Base-by-base conservation (phyloP, 1,139 yeast genomes). In the Taiozyma sp. region DNA sequence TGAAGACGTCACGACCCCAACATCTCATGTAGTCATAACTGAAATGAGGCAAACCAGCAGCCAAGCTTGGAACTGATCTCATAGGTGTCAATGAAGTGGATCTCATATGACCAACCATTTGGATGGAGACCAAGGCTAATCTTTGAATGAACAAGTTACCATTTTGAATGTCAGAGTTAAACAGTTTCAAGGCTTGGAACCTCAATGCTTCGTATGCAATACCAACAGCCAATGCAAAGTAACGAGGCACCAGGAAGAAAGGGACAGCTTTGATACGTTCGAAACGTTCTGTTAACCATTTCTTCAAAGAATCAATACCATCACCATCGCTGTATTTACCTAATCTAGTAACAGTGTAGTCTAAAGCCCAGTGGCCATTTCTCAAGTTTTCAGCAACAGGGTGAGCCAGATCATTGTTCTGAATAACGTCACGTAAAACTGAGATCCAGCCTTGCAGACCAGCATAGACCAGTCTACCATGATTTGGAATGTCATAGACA, bases 1-100 rank as follows among this genome's bases (percentile, higher is more conserved):
- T 85, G 65, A 93, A 93, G 2, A 91, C 96, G 70, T 93, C 99
- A 65, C 99, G 79, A 32, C 99, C 99, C 99, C 99, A 93, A 66
- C 97, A 90, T 69, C 99, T 79, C 96, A 92, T 91, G 67, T 88
- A 91, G 59, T 86, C 90, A 53, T 79, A 80, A 64, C 95, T 84
- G 68, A 93, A 93, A 70, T 92, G 97, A 3, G 99, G 99, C 54
- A 93, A 76, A 0, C 98, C 99, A 2, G 99, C 99, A 16, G 98
- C 97, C 79, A 93, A 75, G 45, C 90, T 80, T 3, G 96, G 87
- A 14, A 83, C 79, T 55, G 75, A 72, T 30, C 75, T 73, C 47
- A 72, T 73, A 1, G 98, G 96, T 32, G 75, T 72, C 51, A 93
- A 74, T 0, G 97, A 88, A 0, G 97, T 88, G 44, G 83, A 82